These are phyloP conservation scores for Pyracantha coccinea DNA, from an alignment of 331 rosid species.

Conservation along the genomic window DNA sequence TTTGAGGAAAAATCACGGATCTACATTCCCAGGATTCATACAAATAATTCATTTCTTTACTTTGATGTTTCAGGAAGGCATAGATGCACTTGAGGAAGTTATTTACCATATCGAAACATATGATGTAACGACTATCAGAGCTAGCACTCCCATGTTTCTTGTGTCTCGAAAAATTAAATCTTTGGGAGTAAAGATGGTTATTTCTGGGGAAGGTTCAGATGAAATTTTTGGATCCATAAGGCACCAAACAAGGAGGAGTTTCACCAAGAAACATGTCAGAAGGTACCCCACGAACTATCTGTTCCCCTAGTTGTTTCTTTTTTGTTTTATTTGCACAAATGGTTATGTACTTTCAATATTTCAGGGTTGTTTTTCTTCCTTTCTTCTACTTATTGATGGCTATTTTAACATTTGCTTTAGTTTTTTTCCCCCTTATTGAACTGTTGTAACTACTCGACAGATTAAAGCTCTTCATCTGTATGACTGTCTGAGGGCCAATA, in stretches of 20 bases:
- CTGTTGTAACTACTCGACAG: slow-evolving; percentile 31
- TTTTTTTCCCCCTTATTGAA: background rate
- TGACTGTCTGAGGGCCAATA: slow-evolving; percentile 95
- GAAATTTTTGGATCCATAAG: slow-evolving; percentile 95
- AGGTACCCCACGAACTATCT: slow-evolving; percentile 33
- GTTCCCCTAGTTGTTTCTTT: background rate
- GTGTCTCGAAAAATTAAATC: slow-evolving; percentile 96
- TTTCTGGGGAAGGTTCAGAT: slow-evolving; percentile 98
- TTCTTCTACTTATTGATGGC: background rate
- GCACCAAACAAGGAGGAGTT: slow-evolving; percentile 93
- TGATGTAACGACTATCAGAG: slow-evolving; percentile 93
- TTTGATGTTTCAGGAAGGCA: slow-evolving; percentile 72
- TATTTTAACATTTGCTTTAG: slow-evolving; percentile 6
- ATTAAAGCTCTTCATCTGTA: slow-evolving; percentile 93
- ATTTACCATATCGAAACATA: slow-evolving; percentile 91
- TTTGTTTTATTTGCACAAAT: background rate
- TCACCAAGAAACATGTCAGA: slow-evolving; percentile 87
- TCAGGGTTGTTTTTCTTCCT: no score
- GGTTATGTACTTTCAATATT: slow-evolving; percentile 2
- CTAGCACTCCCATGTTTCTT: slow-evolving; percentile 98
- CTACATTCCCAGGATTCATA: background rate
- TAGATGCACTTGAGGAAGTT: slow-evolving; percentile 98
- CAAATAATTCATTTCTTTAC: slow-evolving; percentile 4
- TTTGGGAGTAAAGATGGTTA: slow-evolving; percentile 98
- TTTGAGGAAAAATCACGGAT: background rate